These are phyloP conservation scores for Hypoxylon lenormandii DNA, from an alignment of 495 filamentous ascomycete genomes.

Conservation along the genomic window DNA sequence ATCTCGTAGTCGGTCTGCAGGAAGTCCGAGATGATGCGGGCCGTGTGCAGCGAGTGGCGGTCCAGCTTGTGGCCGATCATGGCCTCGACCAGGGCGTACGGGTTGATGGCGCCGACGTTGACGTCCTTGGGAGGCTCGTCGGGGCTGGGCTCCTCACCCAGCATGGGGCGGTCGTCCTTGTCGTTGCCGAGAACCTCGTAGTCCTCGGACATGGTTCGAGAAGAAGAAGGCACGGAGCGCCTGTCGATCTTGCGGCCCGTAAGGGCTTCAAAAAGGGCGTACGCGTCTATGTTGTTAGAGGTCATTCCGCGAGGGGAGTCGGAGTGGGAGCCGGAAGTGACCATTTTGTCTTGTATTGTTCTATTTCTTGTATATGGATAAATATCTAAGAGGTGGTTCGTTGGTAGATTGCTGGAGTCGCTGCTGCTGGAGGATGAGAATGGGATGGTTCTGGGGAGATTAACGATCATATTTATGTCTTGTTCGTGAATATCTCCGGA, in stretches of 20 bases:
- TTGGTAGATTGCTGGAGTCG: conserved; percentile 7
- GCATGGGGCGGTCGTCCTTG: conserved; percentile 17
- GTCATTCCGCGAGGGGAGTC: conserved; percentile 27
- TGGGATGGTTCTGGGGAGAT: conserved; percentile 1
- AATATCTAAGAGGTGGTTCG: conserved; percentile 16
- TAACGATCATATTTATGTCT: conserved; percentile 22
- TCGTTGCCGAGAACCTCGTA: conserved; percentile 44
- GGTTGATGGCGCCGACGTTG: conserved; percentile 55
- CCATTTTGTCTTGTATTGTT: conserved; percentile 39
- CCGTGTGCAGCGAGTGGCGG: conserved; percentile 41
- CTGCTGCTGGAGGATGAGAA: conserved; percentile 3
- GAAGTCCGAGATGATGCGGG: conserved; percentile 49
- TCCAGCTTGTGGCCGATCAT: conserved; percentile 53
- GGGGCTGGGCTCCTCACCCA: conserved; percentile 46
- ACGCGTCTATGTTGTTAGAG: conserved; percentile 51
- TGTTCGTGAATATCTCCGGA: not conserved
- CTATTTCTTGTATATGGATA: conserved; percentile 7
- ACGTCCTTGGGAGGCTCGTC: conserved; percentile 54
- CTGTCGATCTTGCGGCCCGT: conserved; percentile 50
- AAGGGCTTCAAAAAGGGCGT: conserved; percentile 53
- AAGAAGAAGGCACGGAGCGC: conserved; percentile 31
- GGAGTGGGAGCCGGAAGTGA: conserved; percentile 34
- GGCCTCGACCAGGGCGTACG: conserved; percentile 55
- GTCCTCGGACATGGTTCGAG: conserved; percentile 42
- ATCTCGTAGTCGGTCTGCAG: conserved; percentile 59